Conservation (phyloP, 2,329 filamentous ascomycete genomes). For the Elsinoe ampelina region DNA sequence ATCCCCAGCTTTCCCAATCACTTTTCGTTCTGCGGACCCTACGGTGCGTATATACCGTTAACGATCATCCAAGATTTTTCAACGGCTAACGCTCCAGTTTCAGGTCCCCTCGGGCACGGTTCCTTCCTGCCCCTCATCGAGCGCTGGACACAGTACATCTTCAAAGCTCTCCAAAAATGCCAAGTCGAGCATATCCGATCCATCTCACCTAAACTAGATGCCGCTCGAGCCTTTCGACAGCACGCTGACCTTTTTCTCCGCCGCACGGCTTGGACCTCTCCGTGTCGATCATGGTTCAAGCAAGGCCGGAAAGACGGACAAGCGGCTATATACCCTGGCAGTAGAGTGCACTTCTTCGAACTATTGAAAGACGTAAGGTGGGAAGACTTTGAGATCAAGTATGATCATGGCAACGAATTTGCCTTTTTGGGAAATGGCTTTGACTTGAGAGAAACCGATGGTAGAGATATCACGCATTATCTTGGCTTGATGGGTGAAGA, state of each 20-base stretch:
- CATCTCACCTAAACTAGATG: constrained; percentile 28
- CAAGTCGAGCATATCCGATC: constrained; percentile 32
- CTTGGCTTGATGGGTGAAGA: neutral
- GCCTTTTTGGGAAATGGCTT: constrained; percentile 29
- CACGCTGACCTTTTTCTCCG: constrained; percentile 34
- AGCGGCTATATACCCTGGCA: constrained; percentile 33
- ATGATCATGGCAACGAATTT: constrained; percentile 33
- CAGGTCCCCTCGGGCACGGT: constrained; percentile 31
- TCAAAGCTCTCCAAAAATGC: constrained; percentile 31
- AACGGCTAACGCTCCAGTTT: no score
- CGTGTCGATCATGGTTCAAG: constrained; percentile 30
- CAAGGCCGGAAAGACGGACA: constrained; percentile 30
- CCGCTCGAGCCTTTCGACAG: constrained; percentile 28
- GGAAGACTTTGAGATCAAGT: constrained; percentile 36
- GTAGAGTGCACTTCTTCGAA: constrained; percentile 31
- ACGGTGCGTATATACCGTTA: constrained; percentile 18
- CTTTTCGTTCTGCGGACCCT: constrained; percentile 25
- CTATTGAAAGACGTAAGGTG: constrained; percentile 30
- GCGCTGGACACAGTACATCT: constrained; percentile 32
- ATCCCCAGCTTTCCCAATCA: constrained; percentile 32
- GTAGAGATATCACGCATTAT: neutral
- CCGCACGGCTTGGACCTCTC: constrained; percentile 28
- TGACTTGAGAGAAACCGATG: neutral
- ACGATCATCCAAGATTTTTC: no score
- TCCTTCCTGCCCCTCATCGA: constrained; percentile 35